Base-by-base conservation (phyloP, 306 rosid genomes). In the Rosa persica region DNA sequence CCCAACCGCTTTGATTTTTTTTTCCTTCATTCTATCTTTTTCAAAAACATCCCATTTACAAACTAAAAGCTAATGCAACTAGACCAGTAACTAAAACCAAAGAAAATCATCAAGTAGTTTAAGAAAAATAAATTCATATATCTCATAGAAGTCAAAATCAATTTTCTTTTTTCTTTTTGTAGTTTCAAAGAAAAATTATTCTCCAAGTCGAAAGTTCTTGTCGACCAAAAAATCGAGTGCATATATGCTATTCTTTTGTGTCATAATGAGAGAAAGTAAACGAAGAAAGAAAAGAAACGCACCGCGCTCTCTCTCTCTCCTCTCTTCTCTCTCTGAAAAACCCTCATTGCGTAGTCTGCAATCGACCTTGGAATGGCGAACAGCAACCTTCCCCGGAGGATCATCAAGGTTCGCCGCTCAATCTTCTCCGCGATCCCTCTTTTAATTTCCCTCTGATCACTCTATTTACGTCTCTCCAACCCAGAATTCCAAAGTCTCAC, bases 301-400 rank as follows among this genome's bases (percentile, higher is more conserved):
- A 62, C 36, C 77, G 12, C 67, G 2, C 67, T 16, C 52, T 64
- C 8, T 6, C 39, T 72, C 30, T 85, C 68, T n/a, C n/a, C n/a
- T n/a, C n/a, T n/a, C n/a, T n/a, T n/a, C n/a, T 67, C 81, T 78
- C 87, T 70, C 85, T 70, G 66, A 10, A 74, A 84, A 89, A 79
- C 88, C 95, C 92, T 81, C 75, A 71, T 91, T 69, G 92, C 90
- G 84, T 89, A 86, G 79, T 83, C 81, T 85, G 74, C 87, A 94
- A 90, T 89, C 88, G 88, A 84, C 87, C 86, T 65, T 36, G 74
- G 55, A 16, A 94, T 94, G 97, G 97, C 97, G 30, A 94, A 90
- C 91, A 90, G 97, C 83, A 94, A 90, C 78, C 98, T 92, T 73
- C 97, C 98, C 67, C 93, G 93, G 78, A 86, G 98, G 84, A 94